These are phyloP conservation scores for Aspergillus haitiensis DNA, from an alignment of 495 filamentous ascomycete species.

Conservation along the genomic window DNA sequence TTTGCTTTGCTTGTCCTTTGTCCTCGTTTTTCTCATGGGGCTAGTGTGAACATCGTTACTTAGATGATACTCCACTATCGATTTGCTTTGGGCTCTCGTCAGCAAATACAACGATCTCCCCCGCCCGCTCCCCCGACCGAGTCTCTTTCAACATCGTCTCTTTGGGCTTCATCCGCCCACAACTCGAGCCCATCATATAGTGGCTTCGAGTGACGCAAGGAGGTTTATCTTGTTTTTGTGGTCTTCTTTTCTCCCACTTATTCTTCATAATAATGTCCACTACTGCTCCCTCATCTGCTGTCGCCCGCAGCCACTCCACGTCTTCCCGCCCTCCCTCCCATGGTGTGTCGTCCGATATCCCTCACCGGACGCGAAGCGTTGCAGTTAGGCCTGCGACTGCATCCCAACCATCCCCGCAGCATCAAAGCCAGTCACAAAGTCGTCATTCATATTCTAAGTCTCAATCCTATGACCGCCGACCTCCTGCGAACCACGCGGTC, in stretches of 20 bases:
- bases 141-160: constrained; percentile 11
- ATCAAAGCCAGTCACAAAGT: constrained; percentile 21
- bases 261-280: constrained; percentile 50
- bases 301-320: constrained; percentile 56
- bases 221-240: constrained; percentile 28
- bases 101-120: constrained; percentile 25
- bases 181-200: constrained; percentile 20
- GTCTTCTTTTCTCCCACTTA: constrained; percentile 19
- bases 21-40: constrained; percentile 17
- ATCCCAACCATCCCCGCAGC: constrained; percentile 37
- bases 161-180: constrained; percentile 23
- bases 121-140: constrained; percentile 28
- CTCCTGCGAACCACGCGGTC: constrained; percentile 51
- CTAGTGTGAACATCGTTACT: constrained; percentile 18
- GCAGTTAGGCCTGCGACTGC: constrained; percentile 46
- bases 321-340: constrained; percentile 50
- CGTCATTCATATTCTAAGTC: constrained; percentile 52
- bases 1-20: constrained; percentile 9
- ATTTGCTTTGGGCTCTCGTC: constrained; percentile 25
- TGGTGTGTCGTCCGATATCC: constrained; percentile 49
- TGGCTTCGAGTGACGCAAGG: constrained; percentile 20
- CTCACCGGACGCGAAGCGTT: constrained; percentile 59
- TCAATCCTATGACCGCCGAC: constrained; percentile 51
- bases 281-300: constrained; percentile 45
- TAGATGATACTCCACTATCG: constrained; percentile 18